A percentile compares a stretch with the other conserved stretches of the same genome.
These are phyloP conservation scores for Trichoderma asperellum DNA, from an alignment of 2,329 filamentous ascomycete species.

Conservation along the genomic window DNA sequence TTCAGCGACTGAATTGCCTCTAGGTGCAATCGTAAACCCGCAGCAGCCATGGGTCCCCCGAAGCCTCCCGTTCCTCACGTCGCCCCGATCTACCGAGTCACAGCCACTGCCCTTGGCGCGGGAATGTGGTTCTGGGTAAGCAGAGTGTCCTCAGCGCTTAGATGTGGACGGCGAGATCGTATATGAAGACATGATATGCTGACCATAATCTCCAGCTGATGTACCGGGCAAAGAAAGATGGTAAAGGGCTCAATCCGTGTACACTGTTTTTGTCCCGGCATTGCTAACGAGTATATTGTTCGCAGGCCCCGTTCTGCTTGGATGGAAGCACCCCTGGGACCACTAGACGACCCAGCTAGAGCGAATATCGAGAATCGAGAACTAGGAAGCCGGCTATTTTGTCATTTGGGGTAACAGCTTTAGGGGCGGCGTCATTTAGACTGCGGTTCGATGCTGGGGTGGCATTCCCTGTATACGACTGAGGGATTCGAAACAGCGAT, in stretches of 20 bases:
- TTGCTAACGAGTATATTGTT: conserved; percentile 5
- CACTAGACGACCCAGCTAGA: conserved; percentile 14
- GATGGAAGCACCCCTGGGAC: conserved; percentile 30
- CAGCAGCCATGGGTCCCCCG: conserved; percentile 41
- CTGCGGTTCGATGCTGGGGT: background rate
- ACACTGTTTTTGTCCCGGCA: background rate
- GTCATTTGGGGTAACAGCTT: background rate
- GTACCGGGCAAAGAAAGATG: conserved; percentile 30
- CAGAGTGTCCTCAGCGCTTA: background rate
- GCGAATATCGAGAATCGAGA: background rate
- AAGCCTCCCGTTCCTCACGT: conserved; percentile 54
- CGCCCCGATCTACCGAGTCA: conserved; percentile 74
- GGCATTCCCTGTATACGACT: background rate
- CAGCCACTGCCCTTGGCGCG: conserved; percentile 84
- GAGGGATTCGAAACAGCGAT: background rate
- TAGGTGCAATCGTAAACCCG: conserved; percentile 21
- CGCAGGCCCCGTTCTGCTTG: conserved; percentile 24
- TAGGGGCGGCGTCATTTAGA: background rate
- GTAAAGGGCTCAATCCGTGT: conserved; percentile 2
- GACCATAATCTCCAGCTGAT: conserved; percentile 20
- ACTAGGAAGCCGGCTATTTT: background rate
- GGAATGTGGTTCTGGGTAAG: conserved; percentile 41
- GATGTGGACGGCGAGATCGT: background rate
- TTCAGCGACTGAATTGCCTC: conserved; percentile 6
- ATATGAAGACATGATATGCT: background rate